phyloP scores from a whole-genome alignment of 306 rosid species.

The Sicyos edulis region DNA sequence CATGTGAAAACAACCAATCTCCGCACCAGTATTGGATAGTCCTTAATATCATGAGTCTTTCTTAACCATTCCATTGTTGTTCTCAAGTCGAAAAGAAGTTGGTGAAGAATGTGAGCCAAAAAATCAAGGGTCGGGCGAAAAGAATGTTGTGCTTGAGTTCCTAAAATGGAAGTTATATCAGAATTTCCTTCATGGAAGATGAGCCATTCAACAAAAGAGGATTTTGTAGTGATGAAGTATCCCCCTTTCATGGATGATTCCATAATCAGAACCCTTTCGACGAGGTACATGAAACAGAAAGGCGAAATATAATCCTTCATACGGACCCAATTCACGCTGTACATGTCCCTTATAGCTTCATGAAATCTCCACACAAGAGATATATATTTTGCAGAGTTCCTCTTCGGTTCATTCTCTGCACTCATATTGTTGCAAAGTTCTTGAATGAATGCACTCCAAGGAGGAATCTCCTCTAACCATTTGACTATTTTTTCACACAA shows the following conservation, averaged over 20 bases:
- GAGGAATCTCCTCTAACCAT: conserved; percentile 20
- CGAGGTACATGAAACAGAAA: conserved; percentile 53
- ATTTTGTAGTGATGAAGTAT: conserved; percentile 39
- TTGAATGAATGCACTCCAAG: conserved; percentile 45
- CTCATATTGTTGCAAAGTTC: conserved; percentile 20
- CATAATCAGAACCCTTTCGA: conserved; percentile 52
- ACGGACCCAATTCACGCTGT: conserved; percentile 24
- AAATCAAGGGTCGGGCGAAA: conserved; percentile 12
- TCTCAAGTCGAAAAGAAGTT: conserved; percentile 19
- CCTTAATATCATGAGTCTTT: background rate
- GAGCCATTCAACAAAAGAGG: conserved; percentile 63
- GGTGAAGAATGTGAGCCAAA: conserved; percentile 12
- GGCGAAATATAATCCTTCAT: conserved; percentile 50
- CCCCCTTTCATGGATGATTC: conserved; percentile 34
- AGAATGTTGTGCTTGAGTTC: background rate
- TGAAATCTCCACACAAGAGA: conserved; percentile 16
- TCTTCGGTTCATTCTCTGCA: background rate
- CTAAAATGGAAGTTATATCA: conserved; percentile 1
- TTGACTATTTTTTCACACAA: conserved; percentile 17
- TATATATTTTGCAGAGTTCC: conserved; percentile 12
- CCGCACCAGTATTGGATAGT: conserved; percentile 33
- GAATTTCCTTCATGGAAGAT: conserved; percentile 30
- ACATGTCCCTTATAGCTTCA: conserved; percentile 37
- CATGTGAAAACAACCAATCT: conserved; percentile 40
- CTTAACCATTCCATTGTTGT: conserved; percentile 36